Percentiles rank a stretch among this genome's conserved stretches.
These are phyloP conservation scores for Kentomonas sorsogonicus DNA, from an alignment of 208 protist species.

Conservation along the genomic window DNA sequence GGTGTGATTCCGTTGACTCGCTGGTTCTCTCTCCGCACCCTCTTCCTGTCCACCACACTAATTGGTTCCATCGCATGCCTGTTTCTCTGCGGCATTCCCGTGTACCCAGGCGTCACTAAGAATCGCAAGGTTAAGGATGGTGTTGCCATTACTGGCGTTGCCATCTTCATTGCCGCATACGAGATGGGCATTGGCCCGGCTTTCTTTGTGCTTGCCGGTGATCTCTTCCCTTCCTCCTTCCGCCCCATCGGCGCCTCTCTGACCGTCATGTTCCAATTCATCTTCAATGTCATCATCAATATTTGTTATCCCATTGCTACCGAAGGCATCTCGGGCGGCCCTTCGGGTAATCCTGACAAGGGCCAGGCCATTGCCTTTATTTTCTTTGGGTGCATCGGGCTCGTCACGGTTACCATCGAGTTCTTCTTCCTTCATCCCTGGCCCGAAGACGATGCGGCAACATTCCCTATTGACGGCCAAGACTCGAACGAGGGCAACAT, in stretches of 20 bases:
- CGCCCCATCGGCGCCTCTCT: slow-evolving; percentile 43
- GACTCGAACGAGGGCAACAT: slow-evolving; percentile 5
- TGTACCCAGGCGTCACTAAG: slow-evolving; percentile 44
- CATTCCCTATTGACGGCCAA: no score
- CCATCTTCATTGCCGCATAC: slow-evolving; percentile 45
- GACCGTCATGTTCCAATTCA: slow-evolving; percentile 37
- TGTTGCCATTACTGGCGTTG: slow-evolving; percentile 48
- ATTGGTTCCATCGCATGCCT: slow-evolving; percentile 38
- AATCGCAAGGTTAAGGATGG: slow-evolving; percentile 18
- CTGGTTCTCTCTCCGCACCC: slow-evolving; percentile 35
- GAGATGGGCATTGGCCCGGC: slow-evolving; percentile 48
- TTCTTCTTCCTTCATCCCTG: slow-evolving; percentile 46
- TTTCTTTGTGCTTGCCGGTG: slow-evolving; percentile 51
- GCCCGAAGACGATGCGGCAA: no score
- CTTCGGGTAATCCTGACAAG: slow-evolving; percentile 50
- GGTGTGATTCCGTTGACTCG: slow-evolving; percentile 39
- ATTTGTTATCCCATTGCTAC: slow-evolving; percentile 52
- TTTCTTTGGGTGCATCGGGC: slow-evolving; percentile 49
- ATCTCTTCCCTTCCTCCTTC: slow-evolving; percentile 60
- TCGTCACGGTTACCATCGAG: slow-evolving; percentile 37
- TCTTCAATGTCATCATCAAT: slow-evolving; percentile 62
- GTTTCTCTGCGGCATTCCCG: slow-evolving; percentile 43
- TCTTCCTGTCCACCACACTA: slow-evolving; percentile 31
- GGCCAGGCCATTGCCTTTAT: slow-evolving; percentile 58
- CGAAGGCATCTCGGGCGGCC: slow-evolving; percentile 55